Conservation (phyloP, 257 asterid genomes). For the Ocimum tenuiflorum region DNA sequence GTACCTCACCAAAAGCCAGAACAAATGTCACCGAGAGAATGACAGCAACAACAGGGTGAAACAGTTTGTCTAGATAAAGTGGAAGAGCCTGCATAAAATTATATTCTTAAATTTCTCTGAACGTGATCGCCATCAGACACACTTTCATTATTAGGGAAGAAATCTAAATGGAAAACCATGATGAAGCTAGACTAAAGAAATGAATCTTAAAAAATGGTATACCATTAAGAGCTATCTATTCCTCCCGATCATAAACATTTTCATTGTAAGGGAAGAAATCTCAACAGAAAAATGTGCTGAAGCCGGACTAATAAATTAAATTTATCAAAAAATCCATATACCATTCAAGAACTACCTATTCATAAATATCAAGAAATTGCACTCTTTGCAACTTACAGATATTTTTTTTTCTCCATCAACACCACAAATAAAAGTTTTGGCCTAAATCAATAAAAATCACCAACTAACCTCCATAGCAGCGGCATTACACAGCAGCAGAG, state of each 20-base stretch:
- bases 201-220: not conserved
- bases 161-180: not conserved
- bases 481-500: slow-evolving; percentile 82
- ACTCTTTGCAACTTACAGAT: not conserved
- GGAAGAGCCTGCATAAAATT: slow-evolving; percentile 78
- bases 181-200: not conserved
- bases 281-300: too few relatives aligned
- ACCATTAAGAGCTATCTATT: too few relatives aligned
- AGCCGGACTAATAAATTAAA: too few relatives aligned
- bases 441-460: not conserved
- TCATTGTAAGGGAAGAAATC: too few relatives aligned
- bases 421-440: not conserved
- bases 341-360: not conserved
- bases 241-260: too few relatives aligned
- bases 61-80: slow-evolving; percentile 74
- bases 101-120: not conserved
- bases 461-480: slow-evolving; percentile 89
- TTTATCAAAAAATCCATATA: not conserved
- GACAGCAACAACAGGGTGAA: slow-evolving; percentile 87
- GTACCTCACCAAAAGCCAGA: slow-evolving; percentile 96
- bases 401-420: not conserved
- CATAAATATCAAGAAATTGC: not conserved
- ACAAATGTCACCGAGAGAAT: slow-evolving; percentile 94
- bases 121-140: not conserved
- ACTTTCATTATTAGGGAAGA: not conserved